Base-by-base conservation (phyloP, 2,329 filamentous ascomycete species). In the Apiospora marii region DNA sequence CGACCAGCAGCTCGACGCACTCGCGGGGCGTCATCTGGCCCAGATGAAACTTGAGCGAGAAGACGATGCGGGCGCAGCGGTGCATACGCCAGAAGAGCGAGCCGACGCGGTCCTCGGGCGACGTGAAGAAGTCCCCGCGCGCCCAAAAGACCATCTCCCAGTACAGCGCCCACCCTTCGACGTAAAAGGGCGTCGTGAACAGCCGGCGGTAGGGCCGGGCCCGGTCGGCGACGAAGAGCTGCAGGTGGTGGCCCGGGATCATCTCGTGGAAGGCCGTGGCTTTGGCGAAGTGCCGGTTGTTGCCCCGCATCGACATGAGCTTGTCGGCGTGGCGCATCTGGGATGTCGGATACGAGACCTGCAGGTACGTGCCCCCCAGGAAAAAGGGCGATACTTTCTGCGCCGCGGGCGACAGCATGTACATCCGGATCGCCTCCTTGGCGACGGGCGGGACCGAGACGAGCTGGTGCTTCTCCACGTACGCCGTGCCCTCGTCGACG, bases 11-110 rank as follows among this genome's bases (percentile, higher is more conserved):
- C 73, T 91, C 87, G 22, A 91, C 85, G 70, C 88, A 90, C 75
- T 90, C 85, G 72, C 84, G 82, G 1, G 88, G 84, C 13, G 81
- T 84, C 83, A 90, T 85, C 73, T 85, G 78, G 1, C 87, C 88
- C 0, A 91, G 83, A 76, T 91, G 89, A 73, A 90, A 91, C 51
- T 85, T 85, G 1, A 91, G 78, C 0, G 87, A 89, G 79, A 91
- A 91, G 16, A 88, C 80, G 75, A 90, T 90, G 49, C 89, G 85
- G 7, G 87, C 86, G 75, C 89, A 90, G 41, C 89, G 87, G 77
- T 91, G 89, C 86, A 91, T 90, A 19, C 88, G 84, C 89, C 89
- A 91, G 78, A 90, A 91, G 10, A 91, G 79, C 74, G 89, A 88
- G 0, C 89, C 89, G 30, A 91, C 84, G 51, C 84, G 83, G 74